Evolutionary conservation across 306 rosid genomes (phyloP).

Genomic region (Prinsepia uniflora): DNA sequence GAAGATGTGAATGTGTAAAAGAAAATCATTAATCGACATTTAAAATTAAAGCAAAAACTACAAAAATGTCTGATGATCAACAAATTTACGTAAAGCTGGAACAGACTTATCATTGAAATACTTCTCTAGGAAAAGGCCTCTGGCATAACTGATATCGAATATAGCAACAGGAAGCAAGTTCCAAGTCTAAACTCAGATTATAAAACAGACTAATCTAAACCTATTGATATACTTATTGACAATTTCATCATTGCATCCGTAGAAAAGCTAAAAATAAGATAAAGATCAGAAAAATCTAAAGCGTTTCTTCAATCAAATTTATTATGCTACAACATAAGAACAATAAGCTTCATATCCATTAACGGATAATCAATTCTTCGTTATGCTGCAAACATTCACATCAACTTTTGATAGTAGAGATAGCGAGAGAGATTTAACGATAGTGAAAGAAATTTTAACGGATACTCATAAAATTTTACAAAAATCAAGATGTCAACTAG

Average conservation of each 20-base stretch:
- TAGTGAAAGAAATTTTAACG: too few species aligned
- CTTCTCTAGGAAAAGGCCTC: conserved; percentile 95
- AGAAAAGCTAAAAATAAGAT: background rate
- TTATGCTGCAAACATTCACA: background rate
- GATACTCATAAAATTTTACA: too few species aligned
- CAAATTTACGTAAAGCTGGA: conserved; percentile 73
- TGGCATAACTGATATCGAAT: conserved; percentile 84
- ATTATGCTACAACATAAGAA: background rate
- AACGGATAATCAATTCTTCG: background rate
- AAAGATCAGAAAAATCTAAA: background rate
- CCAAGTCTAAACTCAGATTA: conserved; percentile 57
- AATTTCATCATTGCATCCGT: background rate
- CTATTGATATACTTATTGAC: conserved; percentile 3
- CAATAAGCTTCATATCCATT: background rate
- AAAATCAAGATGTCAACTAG: too few species aligned
- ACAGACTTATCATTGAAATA: conserved; percentile 90
- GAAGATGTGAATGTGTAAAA: conserved; percentile 20
- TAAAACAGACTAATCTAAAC: conserved; percentile 14
- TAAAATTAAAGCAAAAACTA: conserved; percentile 7
- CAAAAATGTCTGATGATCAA: background rate
- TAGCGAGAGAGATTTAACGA: too few species aligned
- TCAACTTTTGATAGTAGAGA: too few species aligned
- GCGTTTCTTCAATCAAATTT: background rate
- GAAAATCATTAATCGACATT: conserved; percentile 16
- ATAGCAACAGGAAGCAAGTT: conserved; percentile 93